phyloP scores from a whole-genome alignment of 2,329 filamentous ascomycete species.

The Botryosphaeria dothidea region DNA sequence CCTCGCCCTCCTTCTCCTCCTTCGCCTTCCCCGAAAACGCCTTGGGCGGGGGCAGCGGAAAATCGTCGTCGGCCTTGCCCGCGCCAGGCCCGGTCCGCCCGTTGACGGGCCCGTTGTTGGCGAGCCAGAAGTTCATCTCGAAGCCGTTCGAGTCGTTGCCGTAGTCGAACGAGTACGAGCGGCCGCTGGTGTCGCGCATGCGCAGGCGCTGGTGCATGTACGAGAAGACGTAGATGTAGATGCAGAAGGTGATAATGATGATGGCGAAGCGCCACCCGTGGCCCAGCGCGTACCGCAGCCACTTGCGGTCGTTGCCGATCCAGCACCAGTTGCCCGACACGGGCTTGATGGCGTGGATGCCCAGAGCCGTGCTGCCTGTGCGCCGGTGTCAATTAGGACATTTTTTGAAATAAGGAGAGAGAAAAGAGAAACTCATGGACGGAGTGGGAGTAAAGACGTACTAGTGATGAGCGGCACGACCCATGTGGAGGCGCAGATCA shows the following conservation, averaged over 20 bases:
- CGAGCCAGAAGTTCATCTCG: slow-evolving; percentile 17
- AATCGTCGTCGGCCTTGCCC: background rate
- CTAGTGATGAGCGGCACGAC: slow-evolving; percentile 43
- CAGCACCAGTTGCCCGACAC: slow-evolving; percentile 54
- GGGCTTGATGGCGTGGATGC: slow-evolving; percentile 30
- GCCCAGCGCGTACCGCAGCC: slow-evolving; percentile 46
- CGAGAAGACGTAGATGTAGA: slow-evolving; percentile 47
- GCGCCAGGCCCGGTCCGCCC: background rate
- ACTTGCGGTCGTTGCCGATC: slow-evolving; percentile 40
- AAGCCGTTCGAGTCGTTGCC: slow-evolving; percentile 3
- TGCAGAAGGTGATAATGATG: slow-evolving; percentile 42
- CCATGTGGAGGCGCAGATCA: slow-evolving; percentile 44
- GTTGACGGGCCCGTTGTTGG: background rate
- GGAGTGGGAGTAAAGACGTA: slow-evolving; percentile 9
- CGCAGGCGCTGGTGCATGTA: slow-evolving; percentile 27
- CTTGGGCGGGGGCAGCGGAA: background rate
- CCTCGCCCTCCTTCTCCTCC: background rate
- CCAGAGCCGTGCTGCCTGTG: slow-evolving; percentile 8
- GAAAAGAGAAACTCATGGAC: background rate
- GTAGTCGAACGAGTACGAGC: slow-evolving; percentile 6
- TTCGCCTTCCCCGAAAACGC: background rate
- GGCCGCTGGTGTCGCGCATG: background rate
- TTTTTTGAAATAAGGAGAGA: background rate
- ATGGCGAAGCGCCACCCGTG: slow-evolving; percentile 51
- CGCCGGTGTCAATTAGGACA: background rate